phyloP scores from a whole-genome alignment of 805 yeast genomes.

The Lipomyces mesembrius region DNA sequence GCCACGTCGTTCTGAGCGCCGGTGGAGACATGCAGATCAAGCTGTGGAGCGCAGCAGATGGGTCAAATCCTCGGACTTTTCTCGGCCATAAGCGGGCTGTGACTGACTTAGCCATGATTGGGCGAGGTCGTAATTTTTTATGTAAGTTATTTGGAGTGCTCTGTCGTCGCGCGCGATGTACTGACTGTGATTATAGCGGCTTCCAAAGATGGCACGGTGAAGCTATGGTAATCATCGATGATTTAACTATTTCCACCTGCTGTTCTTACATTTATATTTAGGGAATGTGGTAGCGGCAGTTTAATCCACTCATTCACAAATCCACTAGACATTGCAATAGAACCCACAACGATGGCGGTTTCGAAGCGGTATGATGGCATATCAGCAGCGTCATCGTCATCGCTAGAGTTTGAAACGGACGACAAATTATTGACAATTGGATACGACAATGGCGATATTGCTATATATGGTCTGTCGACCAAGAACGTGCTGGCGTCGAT shows the following conservation, averaged over 20 bases:
- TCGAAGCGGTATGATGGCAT: slow-evolving; percentile 44
- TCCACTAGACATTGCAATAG: slow-evolving; percentile 5
- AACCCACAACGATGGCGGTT: slow-evolving; percentile 18
- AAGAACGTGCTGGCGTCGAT: slow-evolving; percentile 10
- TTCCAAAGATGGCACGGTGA: slow-evolving; percentile 54
- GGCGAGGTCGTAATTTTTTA: slow-evolving; percentile 68
- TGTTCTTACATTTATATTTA: not conserved
- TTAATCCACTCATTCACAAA: slow-evolving; percentile 49
- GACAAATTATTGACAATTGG: slow-evolving; percentile 49
- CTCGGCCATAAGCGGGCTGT: slow-evolving; percentile 56
- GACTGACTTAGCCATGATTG: slow-evolving; percentile 58
- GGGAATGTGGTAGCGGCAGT: slow-evolving; percentile 56
- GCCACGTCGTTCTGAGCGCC: slow-evolving; percentile 60
- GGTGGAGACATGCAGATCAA: slow-evolving; percentile 65
- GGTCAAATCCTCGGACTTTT: slow-evolving; percentile 57
- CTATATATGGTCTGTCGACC: slow-evolving; percentile 24
- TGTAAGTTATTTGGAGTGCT: slow-evolving; percentile 52
- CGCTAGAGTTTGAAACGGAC: slow-evolving; percentile 55
- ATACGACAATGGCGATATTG: slow-evolving; percentile 43
- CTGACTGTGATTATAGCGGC: slow-evolving; percentile 32
- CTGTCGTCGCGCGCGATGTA: not conserved
- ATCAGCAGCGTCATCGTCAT: slow-evolving; percentile 12
- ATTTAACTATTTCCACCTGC: not conserved
- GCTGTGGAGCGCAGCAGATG: slow-evolving; percentile 61
- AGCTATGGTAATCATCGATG: slow-evolving; percentile 61